Base-by-base conservation (phyloP, 495 filamentous ascomycete genomes). In the Trichoderma virens region DNA sequence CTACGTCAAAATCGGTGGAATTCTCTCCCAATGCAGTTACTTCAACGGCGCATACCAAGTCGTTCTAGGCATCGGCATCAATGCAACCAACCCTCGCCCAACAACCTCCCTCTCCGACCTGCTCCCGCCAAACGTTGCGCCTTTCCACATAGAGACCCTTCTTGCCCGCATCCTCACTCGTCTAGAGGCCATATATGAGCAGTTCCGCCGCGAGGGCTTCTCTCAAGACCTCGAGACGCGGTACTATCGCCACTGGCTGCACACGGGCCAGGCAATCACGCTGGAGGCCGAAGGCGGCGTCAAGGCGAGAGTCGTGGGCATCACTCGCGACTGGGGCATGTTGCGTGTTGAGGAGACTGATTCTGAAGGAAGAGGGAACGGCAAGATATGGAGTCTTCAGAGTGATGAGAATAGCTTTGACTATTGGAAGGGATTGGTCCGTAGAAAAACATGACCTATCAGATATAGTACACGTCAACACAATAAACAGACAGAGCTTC, bases 351-450 rank as follows among this genome's bases (percentile, higher is more conserved):
- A 96, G 72, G 94, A 96, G 78, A 68, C 97, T 61, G 86, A 82
- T 3, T 85, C 78, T 78, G 83, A 88, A 51, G 91, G 90, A 68
- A 75, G 85, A 65, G 72, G 78, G 1, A 97, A 91, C 11, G 93
- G 93, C 1, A 88, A 83, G 73, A 79, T 89, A 51, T 93, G 86
- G 82, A 85, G 88, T 71, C 76, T 98, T 74, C 92, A 97, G 78
- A 97, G 90, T 74, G 94, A 99, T 70, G 91, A 91, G 70, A 99
- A 99, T 70, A 96, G 92, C 76, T 99, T 99, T 79, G 95, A 99
- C 78, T 99, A 97, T 77, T 93, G 97, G 74, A 88, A 82, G 71
- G 94, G 94, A 0, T 72, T 99, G 74, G 75, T 98, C 60, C 92
- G 84, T 82, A 82, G 87, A 71, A 97, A 94, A 32, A 25, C 59